Percentiles rank a stretch among this genome's conserved stretches.
These are phyloP conservation scores for Paecilomyces fulvus DNA, from an alignment of 2,329 filamentous ascomycete species.

Conservation along the genomic window DNA sequence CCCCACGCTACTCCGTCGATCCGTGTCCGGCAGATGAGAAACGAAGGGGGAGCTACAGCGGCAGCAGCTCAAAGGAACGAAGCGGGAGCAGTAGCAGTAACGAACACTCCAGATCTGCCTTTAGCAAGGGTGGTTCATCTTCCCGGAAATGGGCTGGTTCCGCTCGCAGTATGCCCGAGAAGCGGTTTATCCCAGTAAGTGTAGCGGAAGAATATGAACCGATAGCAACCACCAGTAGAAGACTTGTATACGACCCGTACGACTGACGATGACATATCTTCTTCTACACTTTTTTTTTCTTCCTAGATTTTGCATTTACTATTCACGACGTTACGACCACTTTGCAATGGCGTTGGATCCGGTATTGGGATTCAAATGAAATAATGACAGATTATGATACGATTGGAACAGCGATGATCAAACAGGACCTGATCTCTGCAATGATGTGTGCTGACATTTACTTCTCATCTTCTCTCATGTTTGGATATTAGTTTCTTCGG, in stretches of 20 bases:
- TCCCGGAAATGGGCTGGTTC: constrained; percentile 12
- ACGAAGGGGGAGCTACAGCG: constrained; percentile 18
- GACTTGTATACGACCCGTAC: not conserved
- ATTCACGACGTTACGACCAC: not conserved
- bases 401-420: not conserved
- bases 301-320: not conserved
- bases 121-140: constrained; percentile 8
- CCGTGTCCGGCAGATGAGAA: constrained; percentile 15
- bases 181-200: constrained; percentile 11
- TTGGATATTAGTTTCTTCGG: not conserved
- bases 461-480: not conserved
- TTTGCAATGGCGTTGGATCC: not conserved
- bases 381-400: not conserved
- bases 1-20: constrained; percentile 6
- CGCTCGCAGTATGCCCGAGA: constrained; percentile 9
- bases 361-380: not conserved
- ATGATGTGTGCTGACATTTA: not conserved
- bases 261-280: not conserved
- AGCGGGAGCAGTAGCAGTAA: constrained; percentile 16
- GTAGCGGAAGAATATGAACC: constrained; percentile 13
- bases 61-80: constrained; percentile 9
- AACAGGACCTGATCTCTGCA: not conserved
- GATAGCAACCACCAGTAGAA: not conserved
- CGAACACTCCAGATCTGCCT: constrained; percentile 15
- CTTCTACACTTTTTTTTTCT: not conserved